A percentile compares a stretch with the other conserved stretches of the same genome.
Conservation (phyloP, 768 basidiomycete genomes). For the Macrolepiota dolichaula region DNA sequence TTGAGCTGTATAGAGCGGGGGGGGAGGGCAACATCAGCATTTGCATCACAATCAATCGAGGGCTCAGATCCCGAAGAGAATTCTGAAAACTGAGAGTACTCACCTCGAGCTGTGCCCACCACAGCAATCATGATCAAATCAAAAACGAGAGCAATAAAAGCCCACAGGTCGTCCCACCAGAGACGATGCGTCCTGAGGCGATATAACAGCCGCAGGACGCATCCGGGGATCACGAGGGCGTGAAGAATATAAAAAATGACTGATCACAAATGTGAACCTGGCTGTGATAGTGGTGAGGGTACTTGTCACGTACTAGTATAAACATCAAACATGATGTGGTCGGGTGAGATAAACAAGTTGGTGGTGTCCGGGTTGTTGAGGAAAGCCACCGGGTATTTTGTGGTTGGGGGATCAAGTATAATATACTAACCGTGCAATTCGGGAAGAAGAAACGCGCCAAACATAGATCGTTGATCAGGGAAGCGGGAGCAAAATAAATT, state of each 20-base stretch:
- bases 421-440: no score
- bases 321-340: no score
- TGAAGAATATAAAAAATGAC: conserved; percentile 8
- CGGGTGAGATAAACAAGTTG: no score
- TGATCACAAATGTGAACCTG: background rate
- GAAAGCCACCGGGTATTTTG: no score
- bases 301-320: no score
- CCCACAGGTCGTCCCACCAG: conserved; percentile 30
- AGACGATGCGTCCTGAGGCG: conserved; percentile 19
- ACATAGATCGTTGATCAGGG: no score
- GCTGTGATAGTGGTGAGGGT: no score
- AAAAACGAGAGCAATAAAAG: conserved; percentile 18
- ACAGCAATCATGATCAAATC: conserved; percentile 11
- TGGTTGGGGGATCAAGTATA: no score
- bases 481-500: no score
- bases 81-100: conserved; percentile 5
- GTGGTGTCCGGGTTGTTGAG: no score
- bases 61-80: background rate
- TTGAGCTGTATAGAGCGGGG: background rate
- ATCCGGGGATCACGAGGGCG: conserved; percentile 17
- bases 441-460: no score
- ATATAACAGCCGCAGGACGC: conserved; percentile 20
- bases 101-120: conserved; percentile 9
- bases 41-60: background rate
- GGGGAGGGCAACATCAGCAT: background rate